phyloP scores from a whole-genome alignment of 768 basidiomycete species.

The Lactarius akahatsu region DNA sequence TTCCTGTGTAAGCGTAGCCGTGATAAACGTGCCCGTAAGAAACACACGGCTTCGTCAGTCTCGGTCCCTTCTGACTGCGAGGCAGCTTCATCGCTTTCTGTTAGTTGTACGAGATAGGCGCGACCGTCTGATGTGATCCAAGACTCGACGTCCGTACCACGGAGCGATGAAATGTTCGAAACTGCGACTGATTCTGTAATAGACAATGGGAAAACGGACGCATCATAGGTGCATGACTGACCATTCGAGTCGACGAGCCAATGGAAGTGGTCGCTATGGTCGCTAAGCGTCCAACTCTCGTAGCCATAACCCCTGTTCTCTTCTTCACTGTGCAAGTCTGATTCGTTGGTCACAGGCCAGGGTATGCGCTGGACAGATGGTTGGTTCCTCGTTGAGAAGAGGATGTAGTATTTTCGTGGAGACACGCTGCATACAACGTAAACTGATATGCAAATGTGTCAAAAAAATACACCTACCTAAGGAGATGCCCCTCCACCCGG shows the following conservation, averaged over 20 bases:
- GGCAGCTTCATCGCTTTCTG: conserved; percentile 40
- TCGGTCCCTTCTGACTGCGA: conserved; percentile 28
- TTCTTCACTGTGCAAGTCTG: conserved; percentile 38
- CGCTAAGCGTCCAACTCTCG: conserved; percentile 70
- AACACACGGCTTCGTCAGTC: conserved; percentile 26
- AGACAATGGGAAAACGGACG: neutral
- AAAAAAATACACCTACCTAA: conserved; percentile 50
- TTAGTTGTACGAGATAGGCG: conserved; percentile 72
- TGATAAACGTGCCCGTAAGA: neutral
- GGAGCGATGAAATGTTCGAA: conserved; percentile 58
- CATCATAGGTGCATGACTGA: conserved; percentile 36
- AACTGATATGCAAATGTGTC: conserved; percentile 10
- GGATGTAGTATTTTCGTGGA: conserved; percentile 62
- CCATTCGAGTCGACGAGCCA: conserved; percentile 79
- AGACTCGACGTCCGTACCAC: conserved; percentile 61
- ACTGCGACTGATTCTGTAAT: conserved; percentile 52
- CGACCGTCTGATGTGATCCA: conserved; percentile 88
- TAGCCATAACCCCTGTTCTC: conserved; percentile 44
- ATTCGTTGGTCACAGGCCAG: conserved; percentile 62
- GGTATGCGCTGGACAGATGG: conserved; percentile 81
- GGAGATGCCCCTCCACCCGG: conserved; percentile 68
- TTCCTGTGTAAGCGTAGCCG: neutral
- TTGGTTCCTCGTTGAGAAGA: conserved; percentile 74
- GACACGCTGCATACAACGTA: conserved; percentile 54
- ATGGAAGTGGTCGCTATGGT: conserved; percentile 51